A percentile compares a stretch with the other conserved stretches of the same genome.
Conservation (phyloP, 192 early-diverging fungal genomes). For the Phycomyces blakesleeanus region DNA sequence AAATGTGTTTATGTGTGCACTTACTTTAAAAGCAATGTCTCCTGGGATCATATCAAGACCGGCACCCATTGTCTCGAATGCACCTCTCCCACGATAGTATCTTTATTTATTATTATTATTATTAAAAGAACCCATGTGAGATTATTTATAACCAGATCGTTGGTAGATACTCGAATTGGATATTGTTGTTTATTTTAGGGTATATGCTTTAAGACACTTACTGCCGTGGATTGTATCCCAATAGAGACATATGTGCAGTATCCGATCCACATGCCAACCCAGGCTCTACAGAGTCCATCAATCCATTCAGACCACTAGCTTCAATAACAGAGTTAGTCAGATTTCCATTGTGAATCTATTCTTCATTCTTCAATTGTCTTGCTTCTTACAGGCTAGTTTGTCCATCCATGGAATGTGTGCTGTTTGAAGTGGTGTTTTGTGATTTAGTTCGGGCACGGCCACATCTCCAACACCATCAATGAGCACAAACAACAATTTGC, state of each 20-base stretch:
- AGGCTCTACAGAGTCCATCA: conserved; percentile 35
- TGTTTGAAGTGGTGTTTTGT: conserved; percentile 23
- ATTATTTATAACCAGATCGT: not conserved
- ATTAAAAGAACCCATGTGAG: too few relatives aligned
- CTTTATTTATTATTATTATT: conserved; percentile 1
- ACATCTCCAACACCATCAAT: conserved; percentile 37
- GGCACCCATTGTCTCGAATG: conserved; percentile 37
- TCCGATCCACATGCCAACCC: conserved; percentile 36
- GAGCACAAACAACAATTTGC: conserved; percentile 25
- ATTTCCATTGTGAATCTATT: not conserved
- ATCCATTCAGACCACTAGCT: conserved; percentile 28
- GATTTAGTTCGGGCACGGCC: conserved; percentile 12
- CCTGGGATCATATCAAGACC: conserved; percentile 34
- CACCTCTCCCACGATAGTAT: conserved; percentile 33
- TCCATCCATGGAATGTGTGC: conserved; percentile 28
- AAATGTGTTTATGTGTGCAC: not conserved
- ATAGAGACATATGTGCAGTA: conserved; percentile 33
- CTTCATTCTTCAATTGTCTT: not conserved
- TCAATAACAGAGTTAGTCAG: not conserved
- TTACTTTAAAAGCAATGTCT: conserved; percentile 36
- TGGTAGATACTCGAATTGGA: not conserved
- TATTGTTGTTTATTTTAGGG: not conserved
- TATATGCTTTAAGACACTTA: too few relatives aligned
- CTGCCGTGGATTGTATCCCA: conserved; percentile 33
- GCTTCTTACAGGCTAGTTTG: conserved; percentile 24